Evolutionary conservation across 2,329 filamentous ascomycete species (phyloP).

Genomic region (Sphaerulina musiva): DNA sequence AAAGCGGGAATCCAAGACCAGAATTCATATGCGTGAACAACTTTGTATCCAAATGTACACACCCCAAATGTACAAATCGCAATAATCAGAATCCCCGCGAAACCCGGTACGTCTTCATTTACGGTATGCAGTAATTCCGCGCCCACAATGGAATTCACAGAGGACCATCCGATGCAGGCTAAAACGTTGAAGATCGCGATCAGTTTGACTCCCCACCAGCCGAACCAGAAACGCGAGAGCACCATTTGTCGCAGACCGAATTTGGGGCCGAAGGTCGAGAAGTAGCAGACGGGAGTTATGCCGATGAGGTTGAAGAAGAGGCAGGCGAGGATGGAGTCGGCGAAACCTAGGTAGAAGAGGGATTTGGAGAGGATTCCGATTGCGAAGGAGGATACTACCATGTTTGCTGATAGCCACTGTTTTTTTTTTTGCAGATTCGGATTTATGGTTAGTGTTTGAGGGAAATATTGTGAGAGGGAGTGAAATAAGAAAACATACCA

Average conservation of each 20-base stretch:
- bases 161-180: constrained; percentile 67
- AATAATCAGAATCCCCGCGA: constrained; percentile 69
- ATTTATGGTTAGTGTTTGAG: constrained; percentile 6
- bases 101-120: constrained; percentile 62
- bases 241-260: constrained; percentile 77
- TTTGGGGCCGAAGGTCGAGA: constrained; percentile 66
- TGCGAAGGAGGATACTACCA: constrained; percentile 70
- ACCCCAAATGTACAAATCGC: constrained; percentile 60
- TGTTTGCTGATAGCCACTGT: constrained; percentile 70
- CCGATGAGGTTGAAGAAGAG: constrained; percentile 71
- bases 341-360: constrained; percentile 63
- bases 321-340: constrained; percentile 64
- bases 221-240: constrained; percentile 70
- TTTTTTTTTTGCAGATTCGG: no score
- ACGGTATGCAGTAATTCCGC: constrained; percentile 71
- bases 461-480: no score
- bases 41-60: constrained; percentile 67
- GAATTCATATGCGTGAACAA: constrained; percentile 71
- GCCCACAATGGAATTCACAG: constrained; percentile 73
- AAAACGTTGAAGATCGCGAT: constrained; percentile 64
- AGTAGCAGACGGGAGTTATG: constrained; percentile 66
- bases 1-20: constrained; percentile 68
- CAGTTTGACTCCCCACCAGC: constrained; percentile 38
- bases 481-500: no score
- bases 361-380: constrained; percentile 66